Evolutionary conservation across 805 yeast species (phyloP), one percentile per base, ranked within the genome.

Genomic region (Candida verbasci): DNA sequence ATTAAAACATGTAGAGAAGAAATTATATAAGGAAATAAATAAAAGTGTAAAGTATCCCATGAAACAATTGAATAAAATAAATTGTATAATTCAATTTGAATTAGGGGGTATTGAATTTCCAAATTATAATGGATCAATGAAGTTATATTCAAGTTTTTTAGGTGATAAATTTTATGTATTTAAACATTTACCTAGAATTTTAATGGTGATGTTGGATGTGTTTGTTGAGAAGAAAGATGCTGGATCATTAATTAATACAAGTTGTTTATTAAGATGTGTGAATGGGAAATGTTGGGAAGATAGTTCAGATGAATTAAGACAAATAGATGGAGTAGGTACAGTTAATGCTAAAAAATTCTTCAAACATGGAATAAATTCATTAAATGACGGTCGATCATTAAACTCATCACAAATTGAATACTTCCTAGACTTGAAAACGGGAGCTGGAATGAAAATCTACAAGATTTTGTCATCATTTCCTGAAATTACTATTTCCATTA

Each of bases 231-330:
- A 58, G 35, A 52, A 56, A 17, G 79, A 74, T 46, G 65, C 68
- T 0, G 43, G 46, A 1, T 70, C 80, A 0, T 49, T 73, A 29
- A 43, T 54, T 16, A 63, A 56, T 29, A 44, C 70, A 2, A 44
- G 75, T 6, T 54, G 52, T 31, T 40, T 77, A 6, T 44, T 51
- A 3, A 52, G 78, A 37, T 65, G 71, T 27, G 38, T 72, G 1
- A 50, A 48, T 30, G 73, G 74, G 0, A 61, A 56, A 39, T 62
- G 76, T 11, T 76, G 82, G 82, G 80, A 74, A 41, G 68, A 65
- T 35, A 48, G 68, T 0, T 50, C 71, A 0, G 58, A 62, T 48
- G 65, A 65, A 3, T 47, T 76, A n/a, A 51, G 67, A 33, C 82
- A 76, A 38, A 36, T 76, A 9, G 68, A 68, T 18, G 72, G 70